Evolutionary conservation across 176 grass and related monocot genomes (phyloP).

Genomic region (Eleusine indica): DNA sequence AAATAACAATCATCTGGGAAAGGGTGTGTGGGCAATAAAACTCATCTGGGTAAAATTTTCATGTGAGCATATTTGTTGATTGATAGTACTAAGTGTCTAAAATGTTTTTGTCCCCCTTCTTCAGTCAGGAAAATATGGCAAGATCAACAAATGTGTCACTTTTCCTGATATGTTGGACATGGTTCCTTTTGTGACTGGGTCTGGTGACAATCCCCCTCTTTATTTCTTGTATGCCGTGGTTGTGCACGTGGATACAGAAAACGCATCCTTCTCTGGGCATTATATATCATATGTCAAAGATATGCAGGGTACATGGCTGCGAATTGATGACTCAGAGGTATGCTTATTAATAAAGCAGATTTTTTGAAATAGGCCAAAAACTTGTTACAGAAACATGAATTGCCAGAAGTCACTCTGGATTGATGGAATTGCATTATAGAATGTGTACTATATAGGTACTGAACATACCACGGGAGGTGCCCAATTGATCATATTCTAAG

Average conservation of each 20-base stretch:
- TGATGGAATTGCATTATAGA: constrained; percentile 17
- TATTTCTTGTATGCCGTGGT: constrained; percentile 95
- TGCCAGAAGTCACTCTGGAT: constrained; percentile 16
- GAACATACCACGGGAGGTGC: constrained; percentile 1
- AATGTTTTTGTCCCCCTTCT: constrained; percentile 30
- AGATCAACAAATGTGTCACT: constrained; percentile 99
- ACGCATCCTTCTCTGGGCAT: constrained; percentile 96
- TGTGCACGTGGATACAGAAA: constrained; percentile 93
- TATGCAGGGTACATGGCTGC: constrained; percentile 95
- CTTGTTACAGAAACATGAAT: neutral
- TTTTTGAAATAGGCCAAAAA: constrained; percentile 35
- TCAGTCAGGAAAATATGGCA: constrained; percentile 95
- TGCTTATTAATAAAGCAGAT: constrained; percentile 17
- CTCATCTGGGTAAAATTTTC: neutral
- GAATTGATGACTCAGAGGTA: constrained; percentile 99
- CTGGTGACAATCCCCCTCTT: constrained; percentile 88
- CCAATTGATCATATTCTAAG: neutral
- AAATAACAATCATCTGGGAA: neutral
- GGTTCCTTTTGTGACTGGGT: constrained; percentile 92
- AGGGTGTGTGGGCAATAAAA: neutral
- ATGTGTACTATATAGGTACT: neutral
- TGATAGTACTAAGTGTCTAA: constrained; percentile 18
- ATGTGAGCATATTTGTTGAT: neutral
- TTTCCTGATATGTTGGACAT: constrained; percentile 99
- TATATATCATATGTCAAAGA: constrained; percentile 97